A percentile compares a stretch with the other conserved stretches of the same genome.
These are phyloP conservation scores for Quercus tomentella DNA, from an alignment of 331 rosid species.

Conservation along the genomic window DNA sequence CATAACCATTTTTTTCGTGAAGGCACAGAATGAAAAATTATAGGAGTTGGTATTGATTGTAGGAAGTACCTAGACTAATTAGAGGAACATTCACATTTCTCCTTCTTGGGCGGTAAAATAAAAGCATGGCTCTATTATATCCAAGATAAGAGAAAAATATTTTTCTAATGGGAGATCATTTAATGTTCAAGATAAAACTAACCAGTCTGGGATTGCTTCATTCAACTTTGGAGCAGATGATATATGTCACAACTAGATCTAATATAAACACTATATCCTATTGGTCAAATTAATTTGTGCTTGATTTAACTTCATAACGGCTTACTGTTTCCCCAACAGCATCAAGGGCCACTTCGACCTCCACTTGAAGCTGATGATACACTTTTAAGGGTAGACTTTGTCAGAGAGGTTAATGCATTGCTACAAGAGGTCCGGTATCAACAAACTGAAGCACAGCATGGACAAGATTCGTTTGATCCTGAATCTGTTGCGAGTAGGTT, in stretches of 20 bases:
- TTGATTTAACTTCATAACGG: not conserved
- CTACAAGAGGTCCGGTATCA: slow-evolving; percentile 66
- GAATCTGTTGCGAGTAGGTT: slow-evolving; percentile 73
- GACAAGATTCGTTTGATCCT: slow-evolving; percentile 51
- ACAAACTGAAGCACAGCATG: slow-evolving; percentile 29
- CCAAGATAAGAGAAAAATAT: not conserved
- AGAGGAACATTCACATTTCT: not conserved
- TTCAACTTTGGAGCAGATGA: not conserved
- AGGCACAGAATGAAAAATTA: not conserved
- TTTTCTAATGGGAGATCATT: not conserved
- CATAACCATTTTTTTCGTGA: not conserved
- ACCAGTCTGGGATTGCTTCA: not conserved
- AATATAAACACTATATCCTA: not conserved
- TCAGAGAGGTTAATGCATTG: slow-evolving; percentile 84
- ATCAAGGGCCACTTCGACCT: slow-evolving; percentile 61
- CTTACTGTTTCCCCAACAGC: slow-evolving; percentile 29
- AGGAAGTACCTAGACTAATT: not conserved
- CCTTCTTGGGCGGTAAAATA: not conserved
- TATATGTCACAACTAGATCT: not conserved
- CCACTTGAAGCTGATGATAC: slow-evolving; percentile 58
- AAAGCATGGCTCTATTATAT: not conserved
- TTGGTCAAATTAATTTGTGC: not conserved
- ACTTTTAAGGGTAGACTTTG: slow-evolving; percentile 81
- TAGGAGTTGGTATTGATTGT: not conserved
- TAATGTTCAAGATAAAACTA: not conserved